These are phyloP conservation scores for Rostrohypoxylon terebratum DNA, from an alignment of 495 filamentous ascomycete species.

Conservation along the genomic window DNA sequence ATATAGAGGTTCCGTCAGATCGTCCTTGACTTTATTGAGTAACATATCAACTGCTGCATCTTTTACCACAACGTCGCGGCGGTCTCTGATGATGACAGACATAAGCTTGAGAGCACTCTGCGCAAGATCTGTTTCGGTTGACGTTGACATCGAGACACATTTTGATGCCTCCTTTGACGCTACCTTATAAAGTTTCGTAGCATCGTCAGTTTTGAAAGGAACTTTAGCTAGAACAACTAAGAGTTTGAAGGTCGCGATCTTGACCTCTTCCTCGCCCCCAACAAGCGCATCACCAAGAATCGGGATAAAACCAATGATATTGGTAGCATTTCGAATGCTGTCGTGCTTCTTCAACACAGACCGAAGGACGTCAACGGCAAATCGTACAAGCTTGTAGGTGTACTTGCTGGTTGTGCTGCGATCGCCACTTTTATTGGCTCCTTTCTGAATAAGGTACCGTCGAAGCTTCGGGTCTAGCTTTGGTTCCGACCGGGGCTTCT, in stretches of 20 bases:
- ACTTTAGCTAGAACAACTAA: constrained; percentile 88
- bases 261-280: constrained; percentile 87
- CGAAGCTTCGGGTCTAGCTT: constrained; percentile 70
- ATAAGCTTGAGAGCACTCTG: constrained; percentile 90
- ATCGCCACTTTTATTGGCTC: constrained; percentile 74
- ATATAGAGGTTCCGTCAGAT: constrained; percentile 90
- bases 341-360: constrained; percentile 84
- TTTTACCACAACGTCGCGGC: constrained; percentile 76
- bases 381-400: constrained; percentile 84
- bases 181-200: constrained; percentile 79
- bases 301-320: constrained; percentile 85
- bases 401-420: constrained; percentile 76
- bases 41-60: constrained; percentile 86
- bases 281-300: constrained; percentile 88
- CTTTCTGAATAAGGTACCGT: constrained; percentile 81
- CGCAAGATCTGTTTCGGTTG: constrained; percentile 80
- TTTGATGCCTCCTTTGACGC: constrained; percentile 86
- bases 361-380: constrained; percentile 86
- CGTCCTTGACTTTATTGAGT: constrained; percentile 83
- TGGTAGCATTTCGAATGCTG: constrained; percentile 77
- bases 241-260: constrained; percentile 82
- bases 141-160: constrained; percentile 68
- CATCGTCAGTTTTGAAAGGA: constrained; percentile 76
- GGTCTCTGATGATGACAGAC: constrained; percentile 84
- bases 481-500: constrained; percentile 56